phyloP scores from a whole-genome alignment of 768 basidiomycete species.

The Xerocomellus intermedius region DNA sequence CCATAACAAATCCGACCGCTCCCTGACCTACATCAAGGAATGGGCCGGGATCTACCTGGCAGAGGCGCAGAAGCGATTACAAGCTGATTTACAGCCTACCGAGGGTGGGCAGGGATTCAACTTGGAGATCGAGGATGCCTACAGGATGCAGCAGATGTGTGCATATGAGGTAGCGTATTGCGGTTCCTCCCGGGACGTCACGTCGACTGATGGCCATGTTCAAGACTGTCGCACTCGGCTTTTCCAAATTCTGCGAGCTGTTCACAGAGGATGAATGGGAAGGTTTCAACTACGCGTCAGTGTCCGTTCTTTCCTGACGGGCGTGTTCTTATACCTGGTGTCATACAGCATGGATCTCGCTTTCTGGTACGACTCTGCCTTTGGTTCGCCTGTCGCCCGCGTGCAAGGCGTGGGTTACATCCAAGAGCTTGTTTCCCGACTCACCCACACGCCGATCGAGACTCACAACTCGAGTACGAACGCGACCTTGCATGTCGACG shows the following conservation, averaged over 20 bases:
- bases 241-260: slow-evolving; percentile 86
- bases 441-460: slow-evolving; percentile 71
- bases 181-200: neutral
- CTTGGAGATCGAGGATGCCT: slow-evolving; percentile 67
- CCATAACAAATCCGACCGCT: slow-evolving; percentile 53
- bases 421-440: slow-evolving; percentile 79
- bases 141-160: slow-evolving; percentile 78
- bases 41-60: slow-evolving; percentile 77
- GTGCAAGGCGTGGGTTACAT: slow-evolving; percentile 78
- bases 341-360: slow-evolving; percentile 17
- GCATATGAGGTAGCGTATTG: slow-evolving; percentile 65
- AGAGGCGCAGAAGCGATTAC: slow-evolving; percentile 60
- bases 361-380: slow-evolving; percentile 63
- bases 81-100: slow-evolving; percentile 42
- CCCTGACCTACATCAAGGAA: slow-evolving; percentile 49
- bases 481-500: slow-evolving; percentile 69
- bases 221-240: slow-evolving; percentile 90
- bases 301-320: neutral
- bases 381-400: slow-evolving; percentile 78
- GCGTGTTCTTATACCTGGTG: neutral
- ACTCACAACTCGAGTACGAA: slow-evolving; percentile 83
- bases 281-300: slow-evolving; percentile 84
- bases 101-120: slow-evolving; percentile 46
- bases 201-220: neutral
- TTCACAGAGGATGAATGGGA: slow-evolving; percentile 94